These are phyloP conservation scores for Mycena pura DNA, from an alignment of 768 basidiomycete species.

Conservation along the genomic window DNA sequence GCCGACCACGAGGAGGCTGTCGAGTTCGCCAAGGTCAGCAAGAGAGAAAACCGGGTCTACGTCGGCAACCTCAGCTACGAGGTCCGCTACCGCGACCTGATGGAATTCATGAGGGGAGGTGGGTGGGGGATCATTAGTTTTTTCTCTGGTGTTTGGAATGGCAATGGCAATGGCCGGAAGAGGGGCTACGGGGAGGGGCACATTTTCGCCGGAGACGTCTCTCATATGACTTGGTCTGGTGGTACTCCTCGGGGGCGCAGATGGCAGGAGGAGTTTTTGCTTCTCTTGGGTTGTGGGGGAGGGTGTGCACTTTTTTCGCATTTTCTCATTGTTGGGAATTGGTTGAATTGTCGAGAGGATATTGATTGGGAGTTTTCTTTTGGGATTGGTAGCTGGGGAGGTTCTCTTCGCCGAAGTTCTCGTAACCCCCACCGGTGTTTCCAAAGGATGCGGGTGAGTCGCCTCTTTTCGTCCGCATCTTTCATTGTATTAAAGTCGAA, in stretches of 20 bases:
- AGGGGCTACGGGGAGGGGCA: conserved; percentile 1
- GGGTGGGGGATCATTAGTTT: conserved; percentile 82
- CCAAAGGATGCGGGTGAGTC: conserved; percentile 99
- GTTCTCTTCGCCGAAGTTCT: conserved; percentile 99
- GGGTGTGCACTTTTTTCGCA: conserved; percentile 42
- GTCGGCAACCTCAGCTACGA: conserved; percentile 99
- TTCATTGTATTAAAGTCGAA: conserved; percentile 17
- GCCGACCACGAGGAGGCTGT: conserved; percentile 92
- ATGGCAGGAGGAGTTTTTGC: conserved; percentile 41
- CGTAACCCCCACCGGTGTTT: conserved; percentile 93
- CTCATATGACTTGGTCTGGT: conserved; percentile 17
- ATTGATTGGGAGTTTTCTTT: conserved; percentile 94
- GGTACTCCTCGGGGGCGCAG: not conserved
- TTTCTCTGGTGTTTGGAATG: conserved; percentile 32
- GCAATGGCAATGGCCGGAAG: conserved; percentile 19
- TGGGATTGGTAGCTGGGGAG: conserved; percentile 96
- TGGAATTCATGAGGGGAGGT: conserved; percentile 99
- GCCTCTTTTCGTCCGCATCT: not conserved
- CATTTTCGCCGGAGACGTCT: conserved; percentile 8
- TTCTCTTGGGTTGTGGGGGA: conserved; percentile 32
- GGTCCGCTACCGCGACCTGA: conserved; percentile 97
- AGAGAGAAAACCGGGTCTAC: conserved; percentile 98
- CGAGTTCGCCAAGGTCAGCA: conserved; percentile 95
- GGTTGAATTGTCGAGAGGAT: conserved; percentile 79
- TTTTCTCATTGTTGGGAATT: conserved; percentile 53